These are phyloP conservation scores for Huiozyma naganishii DNA, from an alignment of 805 yeast genomes.

Conservation along the genomic window DNA sequence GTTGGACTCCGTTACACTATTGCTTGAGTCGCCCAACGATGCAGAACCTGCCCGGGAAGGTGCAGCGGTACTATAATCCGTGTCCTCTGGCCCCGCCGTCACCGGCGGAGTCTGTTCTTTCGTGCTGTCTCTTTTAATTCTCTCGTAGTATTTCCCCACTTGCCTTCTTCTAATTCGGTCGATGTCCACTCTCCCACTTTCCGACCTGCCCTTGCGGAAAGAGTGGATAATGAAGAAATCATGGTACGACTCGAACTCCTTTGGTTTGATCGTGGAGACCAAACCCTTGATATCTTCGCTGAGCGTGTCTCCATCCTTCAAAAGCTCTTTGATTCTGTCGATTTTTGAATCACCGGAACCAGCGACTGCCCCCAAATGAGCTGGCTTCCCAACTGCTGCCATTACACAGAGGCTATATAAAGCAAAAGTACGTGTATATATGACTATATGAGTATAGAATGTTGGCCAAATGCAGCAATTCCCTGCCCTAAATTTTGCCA, in stretches of 20 bases:
- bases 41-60: constrained; percentile 1
- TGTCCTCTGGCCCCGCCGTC: neutral
- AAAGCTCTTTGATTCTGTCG: neutral
- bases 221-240: constrained; percentile 21
- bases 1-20: neutral
- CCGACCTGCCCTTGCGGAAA: constrained; percentile 24
- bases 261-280: constrained; percentile 10
- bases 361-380: neutral
- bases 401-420: neutral
- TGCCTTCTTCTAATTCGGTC: constrained; percentile 20
- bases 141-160: constrained; percentile 19
- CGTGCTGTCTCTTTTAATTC: constrained; percentile 3
- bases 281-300: constrained; percentile 4
- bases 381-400: neutral
- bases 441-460: no score
- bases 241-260: constrained; percentile 27
- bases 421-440: no score
- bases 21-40: neutral
- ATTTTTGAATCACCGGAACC: neutral
- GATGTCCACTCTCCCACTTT: constrained; percentile 25
- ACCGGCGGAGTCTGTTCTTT: neutral
- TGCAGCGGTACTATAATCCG: neutral
- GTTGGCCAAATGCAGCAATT: no score
- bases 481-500: no score
- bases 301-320: neutral